These are phyloP conservation scores for Auxenochlorella pyrenoidosa DNA, from an alignment of 139 green algal genomes.

Conservation along the genomic window DNA sequence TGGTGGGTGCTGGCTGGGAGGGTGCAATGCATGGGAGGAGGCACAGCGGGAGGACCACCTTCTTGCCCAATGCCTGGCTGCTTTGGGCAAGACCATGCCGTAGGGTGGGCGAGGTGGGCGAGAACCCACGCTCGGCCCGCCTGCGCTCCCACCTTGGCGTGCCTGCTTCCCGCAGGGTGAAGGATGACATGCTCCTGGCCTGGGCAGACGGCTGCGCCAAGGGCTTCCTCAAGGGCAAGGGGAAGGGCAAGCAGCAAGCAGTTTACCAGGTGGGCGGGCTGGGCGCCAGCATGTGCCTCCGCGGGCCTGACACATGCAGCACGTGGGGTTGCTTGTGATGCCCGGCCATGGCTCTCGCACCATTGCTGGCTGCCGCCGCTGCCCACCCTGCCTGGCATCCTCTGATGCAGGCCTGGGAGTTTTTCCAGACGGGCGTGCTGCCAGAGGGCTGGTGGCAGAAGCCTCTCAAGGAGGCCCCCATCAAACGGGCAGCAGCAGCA, in stretches of 20 bases:
- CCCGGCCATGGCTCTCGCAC: neutral
- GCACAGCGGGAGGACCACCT: too few species aligned
- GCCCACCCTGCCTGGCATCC: neutral
- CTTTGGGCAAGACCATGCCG: too few species aligned
- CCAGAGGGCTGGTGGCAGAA: conserved; percentile 27
- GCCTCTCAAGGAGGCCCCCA: neutral
- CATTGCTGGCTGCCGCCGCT: neutral
- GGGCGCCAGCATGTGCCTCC: too few species aligned
- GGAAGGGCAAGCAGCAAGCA: conserved; percentile 29
- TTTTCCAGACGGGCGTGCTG: conserved; percentile 20
- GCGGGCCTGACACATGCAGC: neutral
- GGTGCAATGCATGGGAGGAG: too few species aligned
- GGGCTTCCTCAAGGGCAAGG: conserved; percentile 54
- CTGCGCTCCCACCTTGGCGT: too few species aligned
- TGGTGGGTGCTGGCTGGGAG: conserved; percentile 48
- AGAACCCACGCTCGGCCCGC: too few species aligned
- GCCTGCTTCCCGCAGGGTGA: conserved; percentile 44
- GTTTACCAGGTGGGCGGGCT: neutral
- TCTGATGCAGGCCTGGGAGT: neutral
- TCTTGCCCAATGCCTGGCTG: too few species aligned
- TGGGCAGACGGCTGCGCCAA: conserved; percentile 55
- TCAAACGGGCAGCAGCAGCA: neutral
- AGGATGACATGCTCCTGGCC: conserved; percentile 44
- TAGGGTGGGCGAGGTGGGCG: too few species aligned
- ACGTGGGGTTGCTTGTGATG: neutral